Evolutionary conservation across 192 early-diverging fungal genomes (phyloP), one percentile per base, ranked within the genome.

Genomic region (Spizellomyces punctatus): DNA sequence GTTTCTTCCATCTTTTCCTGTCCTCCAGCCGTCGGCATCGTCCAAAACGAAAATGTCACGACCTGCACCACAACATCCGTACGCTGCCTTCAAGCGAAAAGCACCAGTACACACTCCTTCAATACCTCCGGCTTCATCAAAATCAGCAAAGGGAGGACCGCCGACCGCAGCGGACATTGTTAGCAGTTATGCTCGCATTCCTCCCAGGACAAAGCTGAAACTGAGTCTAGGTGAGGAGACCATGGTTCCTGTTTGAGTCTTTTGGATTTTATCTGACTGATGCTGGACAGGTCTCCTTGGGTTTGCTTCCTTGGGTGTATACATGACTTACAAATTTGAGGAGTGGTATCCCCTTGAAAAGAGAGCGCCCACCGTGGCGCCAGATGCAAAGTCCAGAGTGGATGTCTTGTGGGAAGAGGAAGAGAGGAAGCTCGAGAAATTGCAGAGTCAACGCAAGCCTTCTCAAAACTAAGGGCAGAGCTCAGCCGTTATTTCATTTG

Each of bases 371-470:
- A 9, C 42, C 14, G 17, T 41, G 59, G 21, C 59, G 16, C 22
- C 54, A 22, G 54, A 56, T 7, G 54, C 54, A 56, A 61, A 61
- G 42, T 61, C 59, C 16, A 19, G 59, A 16, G 59, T 61, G 22
- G 59, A 61, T 41, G 17, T 61, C 5, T 61, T 61, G 42, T 61
- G 59, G 59, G 59, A 61, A 61, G 21, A 61, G 42, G 59, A 61
- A 42, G 59, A 61, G 16, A 56, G 22, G 7, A 22, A 56, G 22
- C 54, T 56, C 22, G 54, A 56, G n/a, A 56, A 56, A 56, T 22
- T 56, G 54, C n/a, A 56, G n/a, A 56, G 6, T 19, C 54, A 56
- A 7, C 54, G 54, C 6, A 56, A 5, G 5, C 54, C 27, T 36
- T 36, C 27, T 3, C 27, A 36, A 36, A 36, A 36, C 27, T 36